Evolutionary conservation across 1,284 basidiomycete species (phyloP).

Genomic region (Pulchroboletus neoregius): DNA sequence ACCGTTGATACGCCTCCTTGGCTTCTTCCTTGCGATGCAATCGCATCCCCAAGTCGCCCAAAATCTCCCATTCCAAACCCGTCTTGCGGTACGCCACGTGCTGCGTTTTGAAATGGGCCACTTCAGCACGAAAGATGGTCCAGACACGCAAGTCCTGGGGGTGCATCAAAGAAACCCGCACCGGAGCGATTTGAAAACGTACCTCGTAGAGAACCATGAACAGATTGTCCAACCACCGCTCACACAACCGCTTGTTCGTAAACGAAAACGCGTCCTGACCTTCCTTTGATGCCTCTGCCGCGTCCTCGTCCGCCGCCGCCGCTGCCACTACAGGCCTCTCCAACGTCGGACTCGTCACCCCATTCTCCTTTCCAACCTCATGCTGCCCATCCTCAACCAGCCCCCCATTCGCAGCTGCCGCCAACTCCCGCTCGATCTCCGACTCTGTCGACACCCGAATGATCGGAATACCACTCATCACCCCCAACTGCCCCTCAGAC

Average conservation of each 20-base stretch:
- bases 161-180: too few relatives aligned
- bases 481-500: constrained; percentile 25
- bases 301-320: constrained; percentile 44
- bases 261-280: constrained; percentile 78
- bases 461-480: constrained; percentile 62
- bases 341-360: constrained; percentile 33
- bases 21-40: constrained; percentile 97
- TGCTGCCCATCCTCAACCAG: constrained; percentile 17
- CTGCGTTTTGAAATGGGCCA: constrained; percentile 98
- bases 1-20: constrained; percentile 95
- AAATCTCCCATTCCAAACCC: constrained; percentile 96
- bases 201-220: constrained; percentile 99
- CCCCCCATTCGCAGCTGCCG: constrained; percentile 35
- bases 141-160: constrained; percentile 89
- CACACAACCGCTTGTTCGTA: constrained; percentile 94
- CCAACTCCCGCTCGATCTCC: constrained; percentile 34
- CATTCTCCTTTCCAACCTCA: constrained; percentile 7
- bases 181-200: constrained; percentile 3
- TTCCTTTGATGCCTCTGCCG: constrained; percentile 34
- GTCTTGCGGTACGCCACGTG: constrained; percentile 97
- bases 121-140: constrained; percentile 98
- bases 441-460: constrained; percentile 74
- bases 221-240: constrained; percentile 96
- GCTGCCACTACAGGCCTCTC: constrained; percentile 61
- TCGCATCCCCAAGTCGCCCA: constrained; percentile 90